phyloP scores from a whole-genome alignment of 1,139 yeast species.

The Suhomyces wounanorum region DNA sequence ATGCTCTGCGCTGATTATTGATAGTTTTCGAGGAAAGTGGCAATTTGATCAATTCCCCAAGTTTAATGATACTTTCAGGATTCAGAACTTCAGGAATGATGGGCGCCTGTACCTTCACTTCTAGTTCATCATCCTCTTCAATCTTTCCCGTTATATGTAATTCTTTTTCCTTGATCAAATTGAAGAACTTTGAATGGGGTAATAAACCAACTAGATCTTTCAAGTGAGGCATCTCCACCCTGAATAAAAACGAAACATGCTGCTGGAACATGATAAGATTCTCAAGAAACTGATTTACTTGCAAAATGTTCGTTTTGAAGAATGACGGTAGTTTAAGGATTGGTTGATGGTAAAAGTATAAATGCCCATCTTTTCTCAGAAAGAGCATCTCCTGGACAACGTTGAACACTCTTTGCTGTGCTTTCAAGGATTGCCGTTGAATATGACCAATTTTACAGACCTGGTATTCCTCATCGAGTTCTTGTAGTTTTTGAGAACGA shows the following conservation, averaged over 20 bases:
- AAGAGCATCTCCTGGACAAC: slow-evolving; percentile 31
- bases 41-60: slow-evolving; percentile 39
- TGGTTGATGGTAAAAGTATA: slow-evolving; percentile 31
- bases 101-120: slow-evolving; percentile 7
- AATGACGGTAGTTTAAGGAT: slow-evolving; percentile 33
- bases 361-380: slow-evolving; percentile 14
- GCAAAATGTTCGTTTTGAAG: slow-evolving; percentile 30
- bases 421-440: slow-evolving; percentile 29
- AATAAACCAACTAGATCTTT: slow-evolving; percentile 30
- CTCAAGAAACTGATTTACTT: slow-evolving; percentile 44
- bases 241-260: slow-evolving; percentile 30
- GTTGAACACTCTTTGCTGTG: slow-evolving; percentile 28
- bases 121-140: slow-evolving; percentile 19
- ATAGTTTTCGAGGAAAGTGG: slow-evolving; percentile 48
- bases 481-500: slow-evolving; percentile 11
- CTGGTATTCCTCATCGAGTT: slow-evolving; percentile 14
- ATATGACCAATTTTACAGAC: slow-evolving; percentile 28
- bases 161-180: slow-evolving; percentile 40
- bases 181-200: slow-evolving; percentile 40
- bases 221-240: slow-evolving; percentile 36
- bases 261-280: slow-evolving; percentile 39
- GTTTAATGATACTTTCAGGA: slow-evolving; percentile 35
- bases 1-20: slow-evolving; percentile 36
- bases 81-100: slow-evolving; percentile 8
- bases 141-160: slow-evolving; percentile 27